Percentiles rank a stretch among this genome's conserved stretches.
phyloP scores from a whole-genome alignment of 2,329 filamentous ascomycete genomes.

The Lasiodiplodia sp. region DNA sequence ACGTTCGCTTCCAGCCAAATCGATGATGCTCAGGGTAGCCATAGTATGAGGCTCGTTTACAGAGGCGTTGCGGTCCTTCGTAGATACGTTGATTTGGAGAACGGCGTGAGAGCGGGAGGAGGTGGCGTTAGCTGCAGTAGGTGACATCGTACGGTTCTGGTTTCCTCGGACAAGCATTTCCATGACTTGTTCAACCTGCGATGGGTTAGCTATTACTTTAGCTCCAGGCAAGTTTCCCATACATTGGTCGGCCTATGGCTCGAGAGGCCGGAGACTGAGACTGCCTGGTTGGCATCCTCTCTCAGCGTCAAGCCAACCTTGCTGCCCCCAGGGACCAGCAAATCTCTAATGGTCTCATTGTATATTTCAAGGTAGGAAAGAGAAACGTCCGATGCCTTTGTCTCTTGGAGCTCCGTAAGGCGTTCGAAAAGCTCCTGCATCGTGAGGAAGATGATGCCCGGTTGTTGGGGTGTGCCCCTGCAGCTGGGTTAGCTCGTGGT shows the following conservation, averaged over 20 bases:
- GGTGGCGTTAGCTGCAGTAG: slow-evolving; percentile 95
- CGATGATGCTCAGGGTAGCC: slow-evolving; percentile 98
- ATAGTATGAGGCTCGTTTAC: slow-evolving; percentile 96
- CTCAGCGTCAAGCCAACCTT: slow-evolving; percentile 88
- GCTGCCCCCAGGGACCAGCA: slow-evolving; percentile 84
- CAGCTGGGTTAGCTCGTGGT: slow-evolving; percentile 60
- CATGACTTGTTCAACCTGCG: slow-evolving; percentile 83
- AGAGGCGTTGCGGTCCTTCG: slow-evolving; percentile 90
- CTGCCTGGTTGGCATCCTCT: slow-evolving; percentile 91
- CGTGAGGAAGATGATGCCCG: slow-evolving; percentile 97
- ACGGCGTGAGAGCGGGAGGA: slow-evolving; percentile 97
- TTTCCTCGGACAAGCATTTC: slow-evolving; percentile 98
- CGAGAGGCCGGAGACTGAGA: slow-evolving; percentile 88
- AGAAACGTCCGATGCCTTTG: slow-evolving; percentile 88
- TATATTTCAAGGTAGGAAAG: slow-evolving; percentile 98
- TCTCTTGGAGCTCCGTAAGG: slow-evolving; percentile 82
- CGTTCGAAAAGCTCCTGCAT: slow-evolving; percentile 99
- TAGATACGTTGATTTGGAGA: slow-evolving; percentile 93
- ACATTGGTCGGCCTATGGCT: slow-evolving; percentile 92
- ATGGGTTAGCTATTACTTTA: slow-evolving; percentile 36
- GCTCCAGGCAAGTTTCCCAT: slow-evolving; percentile 29
- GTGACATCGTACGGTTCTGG: slow-evolving; percentile 92
- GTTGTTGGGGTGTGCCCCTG: slow-evolving; percentile 82
- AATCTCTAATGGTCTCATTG: slow-evolving; percentile 96
- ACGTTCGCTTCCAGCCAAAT: slow-evolving; percentile 93